Evolutionary conservation across 108 stramenopile genomes (phyloP), one percentile per base, ranked within the genome.

Genomic region (Stephanodiscus triporus): DNA sequence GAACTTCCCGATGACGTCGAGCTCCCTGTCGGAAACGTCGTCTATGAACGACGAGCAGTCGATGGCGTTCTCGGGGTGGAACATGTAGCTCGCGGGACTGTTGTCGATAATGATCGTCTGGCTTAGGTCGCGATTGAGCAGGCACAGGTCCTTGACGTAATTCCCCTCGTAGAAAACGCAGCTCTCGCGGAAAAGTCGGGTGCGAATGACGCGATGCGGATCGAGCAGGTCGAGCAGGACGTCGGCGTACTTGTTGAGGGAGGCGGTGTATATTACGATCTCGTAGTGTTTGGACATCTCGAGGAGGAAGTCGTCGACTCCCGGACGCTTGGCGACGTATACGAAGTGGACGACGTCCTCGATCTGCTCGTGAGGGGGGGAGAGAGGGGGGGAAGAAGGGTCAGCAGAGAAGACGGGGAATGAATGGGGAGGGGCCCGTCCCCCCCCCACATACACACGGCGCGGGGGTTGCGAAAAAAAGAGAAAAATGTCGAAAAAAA

Each of bases 31-130:
- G 11, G 69, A 82, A 32, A 80, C 84, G 74, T 98, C 97, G 68
- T 99, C 98, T 75, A 99, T 97, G 69, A 94, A 98, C 64, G 94
- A 95, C 43, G 88, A 76, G 73, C 98, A 98, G 63, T 96, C 97
- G 62, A 99, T 98, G 2, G 99, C 99, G 65, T 98, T 98, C 69
- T 98, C 97, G 8, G 99, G 99, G 72, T 99, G 98, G 68, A 99
- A 98, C 64, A 96, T 77, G 73, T 98, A 99, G 8, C 95, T 95
- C 65, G 84, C 91, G 36, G 99, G 98, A 45, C 95, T 96, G 77
- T 99, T 99, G 71, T 99, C 99, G 51, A 99, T 96, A 63, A 99
- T 98, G 63, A 99, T 99, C 16, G 88, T 75, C 58, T 93, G 81
- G 9, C 73, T 76, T 6, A 99, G 68, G 51, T 96, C 95, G 43